These are phyloP conservation scores for Wickerhamomyces kurtzmanii DNA, from an alignment of 805 yeast species.

Conservation along the genomic window DNA sequence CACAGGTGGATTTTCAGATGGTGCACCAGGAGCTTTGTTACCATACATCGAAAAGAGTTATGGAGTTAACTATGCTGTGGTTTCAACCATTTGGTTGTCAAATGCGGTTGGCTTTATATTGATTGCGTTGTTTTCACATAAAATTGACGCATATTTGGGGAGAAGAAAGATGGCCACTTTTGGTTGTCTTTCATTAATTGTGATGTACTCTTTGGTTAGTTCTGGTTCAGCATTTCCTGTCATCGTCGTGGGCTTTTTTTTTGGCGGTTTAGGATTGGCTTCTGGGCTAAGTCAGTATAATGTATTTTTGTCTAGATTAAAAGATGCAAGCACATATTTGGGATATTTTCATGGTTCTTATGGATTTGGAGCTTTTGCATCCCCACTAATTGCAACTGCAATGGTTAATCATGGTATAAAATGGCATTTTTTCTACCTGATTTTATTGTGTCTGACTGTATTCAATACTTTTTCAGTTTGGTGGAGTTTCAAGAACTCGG, in stretches of 20 bases:
- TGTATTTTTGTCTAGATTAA: slow-evolving; percentile 37
- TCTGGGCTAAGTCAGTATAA: slow-evolving; percentile 38
- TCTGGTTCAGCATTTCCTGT: slow-evolving; percentile 40
- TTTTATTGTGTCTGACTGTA: slow-evolving; percentile 34
- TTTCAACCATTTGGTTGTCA: slow-evolving; percentile 48
- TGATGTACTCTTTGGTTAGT: slow-evolving; percentile 35
- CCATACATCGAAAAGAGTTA: slow-evolving; percentile 43
- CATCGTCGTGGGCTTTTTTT: slow-evolving; percentile 37
- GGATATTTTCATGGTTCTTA: slow-evolving; percentile 52
- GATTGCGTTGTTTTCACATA: slow-evolving; percentile 39
- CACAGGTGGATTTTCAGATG: slow-evolving; percentile 38
- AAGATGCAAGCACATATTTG: slow-evolving; percentile 35
- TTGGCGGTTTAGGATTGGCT: slow-evolving; percentile 53
- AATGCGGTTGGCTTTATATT: slow-evolving; percentile 46
- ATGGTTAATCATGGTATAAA: slow-evolving; percentile 36
- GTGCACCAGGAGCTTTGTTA: slow-evolving; percentile 52
- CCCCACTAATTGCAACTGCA: slow-evolving; percentile 50
- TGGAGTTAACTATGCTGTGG: slow-evolving; percentile 37
- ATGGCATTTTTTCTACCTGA: slow-evolving; percentile 49
- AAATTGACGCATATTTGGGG: slow-evolving; percentile 30
- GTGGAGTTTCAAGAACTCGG: slow-evolving; percentile 35
- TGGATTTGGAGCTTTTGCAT: slow-evolving; percentile 55
- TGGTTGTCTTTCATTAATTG: slow-evolving; percentile 25
- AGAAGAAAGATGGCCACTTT: slow-evolving; percentile 26
- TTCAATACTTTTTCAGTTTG: slow-evolving; percentile 21